A percentile compares a stretch with the other conserved stretches of the same genome.
Conservation (phyloP, 305 asterid genomes). For the Fraxinus nigra region DNA sequence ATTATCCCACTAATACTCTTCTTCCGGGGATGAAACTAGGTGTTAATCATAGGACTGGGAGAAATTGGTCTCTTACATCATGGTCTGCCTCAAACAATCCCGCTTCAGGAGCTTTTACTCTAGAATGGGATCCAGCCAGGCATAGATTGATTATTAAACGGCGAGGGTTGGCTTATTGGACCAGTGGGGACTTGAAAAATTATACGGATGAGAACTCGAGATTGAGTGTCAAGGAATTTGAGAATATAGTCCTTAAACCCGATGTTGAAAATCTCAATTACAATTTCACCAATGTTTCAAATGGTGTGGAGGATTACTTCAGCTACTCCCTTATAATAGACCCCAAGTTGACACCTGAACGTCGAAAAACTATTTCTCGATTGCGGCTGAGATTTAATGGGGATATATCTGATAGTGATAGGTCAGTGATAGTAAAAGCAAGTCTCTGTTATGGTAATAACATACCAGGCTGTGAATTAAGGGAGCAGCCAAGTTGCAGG, state of each 20-base stretch:
- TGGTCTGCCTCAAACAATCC: conserved; percentile 12
- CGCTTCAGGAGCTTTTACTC: neutral
- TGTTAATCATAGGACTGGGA: conserved; percentile 19
- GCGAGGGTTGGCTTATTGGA: neutral
- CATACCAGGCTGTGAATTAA: too few species aligned
- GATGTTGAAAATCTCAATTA: neutral
- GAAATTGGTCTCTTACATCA: conserved; percentile 16
- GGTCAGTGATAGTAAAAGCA: neutral
- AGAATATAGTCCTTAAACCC: neutral
- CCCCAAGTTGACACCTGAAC: neutral
- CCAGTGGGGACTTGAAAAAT: neutral
- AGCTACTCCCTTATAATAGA: conserved; percentile 15
- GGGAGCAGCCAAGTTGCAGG: too few species aligned
- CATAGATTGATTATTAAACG: neutral
- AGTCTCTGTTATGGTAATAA: conserved; percentile 5
- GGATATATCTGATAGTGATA: neutral
- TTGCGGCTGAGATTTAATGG: conserved; percentile 25
- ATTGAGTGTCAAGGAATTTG: conserved; percentile 19
- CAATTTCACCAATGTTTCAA: conserved; percentile 17
- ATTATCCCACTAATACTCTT: conserved; percentile 27
- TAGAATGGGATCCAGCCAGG: neutral
- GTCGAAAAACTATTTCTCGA: conserved; percentile 16
- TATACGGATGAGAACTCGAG: neutral
- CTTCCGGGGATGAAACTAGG: conserved; percentile 33
- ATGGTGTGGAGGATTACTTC: conserved; percentile 25